Evolutionary conservation across 345 rosid species (phyloP).

Genomic region (Passiflora organensis): DNA sequence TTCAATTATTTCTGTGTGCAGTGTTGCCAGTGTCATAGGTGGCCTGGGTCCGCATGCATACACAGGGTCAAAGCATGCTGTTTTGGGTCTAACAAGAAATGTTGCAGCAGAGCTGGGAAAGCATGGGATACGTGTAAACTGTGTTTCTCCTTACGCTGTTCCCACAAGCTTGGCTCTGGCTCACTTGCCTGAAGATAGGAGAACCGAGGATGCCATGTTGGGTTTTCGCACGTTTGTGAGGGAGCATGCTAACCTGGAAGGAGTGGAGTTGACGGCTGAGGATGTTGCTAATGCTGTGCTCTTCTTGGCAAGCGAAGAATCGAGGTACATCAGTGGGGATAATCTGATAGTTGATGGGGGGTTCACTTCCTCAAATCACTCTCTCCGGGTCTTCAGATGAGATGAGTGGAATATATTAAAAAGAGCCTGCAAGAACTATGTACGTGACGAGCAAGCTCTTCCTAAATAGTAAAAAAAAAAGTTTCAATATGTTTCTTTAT

Average conservation of each 20-base stretch:
- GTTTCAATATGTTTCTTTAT: too few species aligned
- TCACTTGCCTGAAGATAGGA: slow-evolving; percentile 68
- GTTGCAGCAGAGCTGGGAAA: slow-evolving; percentile 93
- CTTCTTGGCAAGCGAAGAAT: slow-evolving; percentile 77
- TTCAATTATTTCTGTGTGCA: slow-evolving; percentile 53
- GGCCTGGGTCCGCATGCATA: slow-evolving; percentile 83
- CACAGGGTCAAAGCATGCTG: slow-evolving; percentile 80
- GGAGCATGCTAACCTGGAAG: slow-evolving; percentile 61
- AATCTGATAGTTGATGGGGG: slow-evolving; percentile 94
- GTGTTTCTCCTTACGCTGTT: slow-evolving; percentile 83
- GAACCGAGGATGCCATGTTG: slow-evolving; percentile 48
- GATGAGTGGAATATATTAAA: too few species aligned
- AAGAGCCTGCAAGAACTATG: too few species aligned
- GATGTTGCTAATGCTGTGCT: slow-evolving; percentile 87
- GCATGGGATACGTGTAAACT: slow-evolving; percentile 86
- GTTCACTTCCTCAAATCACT: slow-evolving; percentile 57
- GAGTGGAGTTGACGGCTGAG: slow-evolving; percentile 57
- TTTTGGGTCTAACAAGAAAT: slow-evolving; percentile 61
- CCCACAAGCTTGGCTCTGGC: slow-evolving; percentile 58
- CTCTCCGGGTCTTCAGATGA: slow-evolving; percentile 56
- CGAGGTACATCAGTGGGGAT: slow-evolving; percentile 76
- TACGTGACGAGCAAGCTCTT: too few species aligned
- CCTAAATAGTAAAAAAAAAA: too few species aligned
- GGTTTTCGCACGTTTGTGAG: slow-evolving; percentile 52
- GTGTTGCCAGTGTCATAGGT: slow-evolving; percentile 51